These are phyloP conservation scores for Parachaetomium inaequale DNA, from an alignment of 495 filamentous ascomycete genomes.

Conservation along the genomic window DNA sequence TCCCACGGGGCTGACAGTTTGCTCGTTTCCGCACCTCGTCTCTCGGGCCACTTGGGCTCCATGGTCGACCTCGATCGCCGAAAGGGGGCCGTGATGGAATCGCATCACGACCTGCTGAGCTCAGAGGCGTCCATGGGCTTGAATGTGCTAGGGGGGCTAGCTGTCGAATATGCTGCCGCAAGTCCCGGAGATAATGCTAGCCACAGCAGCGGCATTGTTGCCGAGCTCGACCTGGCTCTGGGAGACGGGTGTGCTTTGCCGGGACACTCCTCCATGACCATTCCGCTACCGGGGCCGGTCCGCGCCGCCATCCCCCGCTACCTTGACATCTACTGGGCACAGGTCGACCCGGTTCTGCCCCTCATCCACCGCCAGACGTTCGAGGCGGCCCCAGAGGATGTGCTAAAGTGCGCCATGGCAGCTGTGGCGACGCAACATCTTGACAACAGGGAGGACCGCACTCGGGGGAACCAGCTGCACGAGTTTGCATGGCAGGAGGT, in stretches of 20 bases:
- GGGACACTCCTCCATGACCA: conserved; percentile 26
- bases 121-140: conserved; percentile 21
- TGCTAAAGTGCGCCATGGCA: conserved; percentile 48
- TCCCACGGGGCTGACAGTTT: conserved; percentile 40
- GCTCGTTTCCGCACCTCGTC: conserved; percentile 32
- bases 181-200: conserved; percentile 18
- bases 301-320: conserved; percentile 38
- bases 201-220: conserved; percentile 27
- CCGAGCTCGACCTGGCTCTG: conserved; percentile 30
- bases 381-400: conserved; percentile 38
- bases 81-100: conserved; percentile 30
- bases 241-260: conserved; percentile 22
- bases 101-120: conserved; percentile 16
- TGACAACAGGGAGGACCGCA: conserved; percentile 43
- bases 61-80: conserved; percentile 31
- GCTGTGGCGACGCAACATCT: conserved; percentile 48
- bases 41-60: conserved; percentile 25
- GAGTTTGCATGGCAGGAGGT: conserved; percentile 46
- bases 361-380: conserved; percentile 42
- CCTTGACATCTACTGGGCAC: conserved; percentile 45
- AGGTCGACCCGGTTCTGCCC: conserved; percentile 41
- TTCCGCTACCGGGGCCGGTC: conserved; percentile 33
- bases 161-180: conserved; percentile 8
- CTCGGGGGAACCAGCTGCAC: conserved; percentile 43
- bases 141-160: conserved; percentile 19